Evolutionary conservation across 2,329 filamentous ascomycete genomes (phyloP).

Genomic region (Aureobasidium sp.): DNA sequence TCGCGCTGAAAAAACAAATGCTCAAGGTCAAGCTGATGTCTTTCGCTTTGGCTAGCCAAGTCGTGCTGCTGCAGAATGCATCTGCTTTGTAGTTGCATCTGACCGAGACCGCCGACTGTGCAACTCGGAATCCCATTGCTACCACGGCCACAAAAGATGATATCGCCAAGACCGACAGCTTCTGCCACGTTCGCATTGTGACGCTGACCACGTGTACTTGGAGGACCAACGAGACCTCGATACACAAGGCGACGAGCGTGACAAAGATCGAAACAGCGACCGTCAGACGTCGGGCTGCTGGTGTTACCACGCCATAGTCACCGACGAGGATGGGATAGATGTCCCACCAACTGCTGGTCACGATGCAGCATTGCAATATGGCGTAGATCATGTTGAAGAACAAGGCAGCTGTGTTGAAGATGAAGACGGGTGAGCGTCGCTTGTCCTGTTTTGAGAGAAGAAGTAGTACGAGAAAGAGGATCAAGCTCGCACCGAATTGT

Average conservation of each 20-base stretch:
- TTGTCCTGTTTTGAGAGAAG: constrained; percentile 59
- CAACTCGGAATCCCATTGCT: constrained; percentile 47
- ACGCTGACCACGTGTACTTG: constrained; percentile 57
- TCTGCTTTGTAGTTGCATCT: constrained; percentile 16
- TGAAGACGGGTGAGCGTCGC: constrained; percentile 54
- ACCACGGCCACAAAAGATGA: constrained; percentile 43
- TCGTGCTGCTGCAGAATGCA: constrained; percentile 10
- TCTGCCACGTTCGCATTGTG: constrained; percentile 36
- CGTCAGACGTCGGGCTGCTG: constrained; percentile 23
- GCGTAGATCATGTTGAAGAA: constrained; percentile 52
- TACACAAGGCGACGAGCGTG: constrained; percentile 44
- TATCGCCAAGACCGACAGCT: constrained; percentile 36
- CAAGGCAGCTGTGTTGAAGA: constrained; percentile 57
- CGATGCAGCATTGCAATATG: constrained; percentile 50
- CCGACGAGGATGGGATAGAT: constrained; percentile 52
- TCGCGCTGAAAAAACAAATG: constrained; percentile 52
- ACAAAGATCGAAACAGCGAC: constrained; percentile 42
- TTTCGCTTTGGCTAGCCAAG: constrained; percentile 18
- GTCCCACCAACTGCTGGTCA: constrained; percentile 51
- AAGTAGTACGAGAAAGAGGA: constrained; percentile 58
- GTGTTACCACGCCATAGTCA: constrained; percentile 20
- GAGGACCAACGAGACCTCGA: constrained; percentile 52
- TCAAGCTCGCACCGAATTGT: constrained; percentile 60
- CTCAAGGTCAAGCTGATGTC: constrained; percentile 45
- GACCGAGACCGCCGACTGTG: constrained; percentile 41